Evolutionary conservation across 2,329 filamentous ascomycete genomes (phyloP), one percentile per base, ranked within the genome.

Genomic region (Aspergillus niger): DNA sequence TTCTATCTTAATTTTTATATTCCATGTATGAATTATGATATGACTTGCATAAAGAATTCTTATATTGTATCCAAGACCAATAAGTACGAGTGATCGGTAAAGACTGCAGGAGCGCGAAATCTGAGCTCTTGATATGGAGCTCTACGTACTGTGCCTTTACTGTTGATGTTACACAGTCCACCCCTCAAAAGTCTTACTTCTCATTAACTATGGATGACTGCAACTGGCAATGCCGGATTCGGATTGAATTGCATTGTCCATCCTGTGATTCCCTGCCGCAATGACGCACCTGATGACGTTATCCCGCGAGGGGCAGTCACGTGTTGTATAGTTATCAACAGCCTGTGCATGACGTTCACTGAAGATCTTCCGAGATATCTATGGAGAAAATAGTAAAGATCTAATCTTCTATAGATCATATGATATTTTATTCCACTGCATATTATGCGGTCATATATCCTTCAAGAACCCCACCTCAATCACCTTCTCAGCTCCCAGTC

Each of bases 391-490:
- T 13, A 47, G 20, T 17, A 3, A 3, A 22, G 5, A 17, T 17
- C 6, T 3, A 15, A 11, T 8, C 15, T 30, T 30, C 24, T 2
- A 15, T 13, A 36, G 13, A 28, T n/a, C 11, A 20, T 50, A 28
- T 2, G 47, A 28, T n/a, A n/a, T 50, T 4, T 20, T 11, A 32
- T 8, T 3, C 8, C 5, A 15, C 47, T 32, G n/a, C 26, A n/a
- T 5, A 32, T 13, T 26, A 48, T 20, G 17, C 8, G 13, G 26
- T 52, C 60, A 69, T 28, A 69, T 68, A 38, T 62, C 71, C 63
- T 78, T 79, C 51, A 79, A 69, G 58, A 78, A 79, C 4, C 77
- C 77, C 52, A 79, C 73, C 62, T 79, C 77, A 39, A 79, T 72
- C 26, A 78, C 48, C 58, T 71, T 69, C 24, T 79, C 77, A 22